A percentile compares a stretch with the other conserved stretches of the same genome.
phyloP scores from a whole-genome alignment of 148 eudicot genomes.

The Simmondsia chinensis region DNA sequence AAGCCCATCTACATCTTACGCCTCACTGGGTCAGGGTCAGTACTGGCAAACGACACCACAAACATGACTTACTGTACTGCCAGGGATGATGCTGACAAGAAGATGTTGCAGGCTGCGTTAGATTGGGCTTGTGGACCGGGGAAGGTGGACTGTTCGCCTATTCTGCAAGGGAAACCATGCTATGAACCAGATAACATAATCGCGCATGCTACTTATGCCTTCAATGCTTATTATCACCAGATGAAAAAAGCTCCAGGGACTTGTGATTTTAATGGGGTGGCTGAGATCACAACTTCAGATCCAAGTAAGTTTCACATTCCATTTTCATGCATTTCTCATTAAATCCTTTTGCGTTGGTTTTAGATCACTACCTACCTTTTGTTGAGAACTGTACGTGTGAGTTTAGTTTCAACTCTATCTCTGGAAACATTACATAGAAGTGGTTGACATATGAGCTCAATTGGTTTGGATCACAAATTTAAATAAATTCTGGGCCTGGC shows the following conservation, averaged over 20 bases:
- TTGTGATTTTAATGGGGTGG: slow-evolving; percentile 87
- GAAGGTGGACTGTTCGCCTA: slow-evolving; percentile 58
- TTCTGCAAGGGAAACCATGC: slow-evolving; percentile 68
- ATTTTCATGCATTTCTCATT: not conserved
- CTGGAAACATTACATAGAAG: no score
- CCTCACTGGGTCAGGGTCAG: slow-evolving; percentile 41
- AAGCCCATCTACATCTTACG: slow-evolving; percentile 44
- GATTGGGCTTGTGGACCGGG: slow-evolving; percentile 99
- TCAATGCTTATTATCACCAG: slow-evolving; percentile 53
- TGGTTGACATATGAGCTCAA: no score
- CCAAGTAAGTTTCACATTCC: slow-evolving; percentile 43
- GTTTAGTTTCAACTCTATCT: no score
- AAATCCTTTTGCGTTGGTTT: no score
- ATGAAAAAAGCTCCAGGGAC: slow-evolving; percentile 48
- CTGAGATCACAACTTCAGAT: slow-evolving; percentile 64
- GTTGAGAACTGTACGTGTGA: no score
- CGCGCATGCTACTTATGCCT: slow-evolving; percentile 72
- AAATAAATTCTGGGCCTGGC: no score
- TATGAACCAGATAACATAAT: slow-evolving; percentile 68
- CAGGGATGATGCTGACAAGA: slow-evolving; percentile 55
- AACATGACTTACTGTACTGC: slow-evolving; percentile 61
- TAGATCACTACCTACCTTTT: no score
- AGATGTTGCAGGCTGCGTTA: slow-evolving; percentile 85
- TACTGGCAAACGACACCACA: slow-evolving; percentile 61
- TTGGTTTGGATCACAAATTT: no score